A percentile compares a stretch with the other conserved stretches of the same genome.
These are phyloP conservation scores for Onygena corvina DNA, from an alignment of 2,329 filamentous ascomycete genomes.

Conservation along the genomic window DNA sequence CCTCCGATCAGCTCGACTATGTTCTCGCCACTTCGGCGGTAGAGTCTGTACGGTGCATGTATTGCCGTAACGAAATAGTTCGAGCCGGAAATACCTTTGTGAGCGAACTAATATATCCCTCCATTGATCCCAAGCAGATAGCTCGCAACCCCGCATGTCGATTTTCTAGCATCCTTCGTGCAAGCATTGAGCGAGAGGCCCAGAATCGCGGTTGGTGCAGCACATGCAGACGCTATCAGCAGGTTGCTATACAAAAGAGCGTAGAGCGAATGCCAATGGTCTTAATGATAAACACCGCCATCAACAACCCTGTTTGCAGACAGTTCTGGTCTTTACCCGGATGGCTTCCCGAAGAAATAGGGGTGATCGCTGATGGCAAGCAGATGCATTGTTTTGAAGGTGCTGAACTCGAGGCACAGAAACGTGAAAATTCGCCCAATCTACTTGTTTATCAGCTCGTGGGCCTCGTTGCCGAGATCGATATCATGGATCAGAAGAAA, in stretches of 20 bases:
- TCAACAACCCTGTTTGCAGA: constrained; percentile 58
- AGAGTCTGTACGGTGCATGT: constrained; percentile 62
- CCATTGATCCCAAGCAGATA: constrained; percentile 40
- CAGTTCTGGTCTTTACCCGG: constrained; percentile 73
- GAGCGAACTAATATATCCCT: constrained; percentile 75
- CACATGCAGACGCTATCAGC: constrained; percentile 80
- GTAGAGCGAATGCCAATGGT: constrained; percentile 72
- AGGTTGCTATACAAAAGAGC: constrained; percentile 70
- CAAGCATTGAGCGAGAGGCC: constrained; percentile 78
- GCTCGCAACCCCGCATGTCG: constrained; percentile 38
- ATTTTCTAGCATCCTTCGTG: constrained; percentile 87
- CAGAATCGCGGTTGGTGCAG: constrained; percentile 89
- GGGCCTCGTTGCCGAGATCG: constrained; percentile 80
- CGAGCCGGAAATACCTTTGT: constrained; percentile 67
- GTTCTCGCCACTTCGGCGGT: constrained; percentile 38
- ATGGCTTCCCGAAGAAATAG: constrained; percentile 89
- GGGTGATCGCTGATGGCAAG: constrained; percentile 78
- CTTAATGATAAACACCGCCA: constrained; percentile 73
- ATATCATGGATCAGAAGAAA: constrained; percentile 71
- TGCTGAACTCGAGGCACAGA: constrained; percentile 67
- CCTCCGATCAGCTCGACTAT: constrained; percentile 57
- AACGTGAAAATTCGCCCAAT: constrained; percentile 66
- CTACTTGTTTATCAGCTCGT: constrained; percentile 85
- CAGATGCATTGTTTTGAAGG: constrained; percentile 93
- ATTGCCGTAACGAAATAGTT: constrained; percentile 76